Base-by-base conservation (phyloP, 2,329 filamentous ascomycete species). In the Alternaria atra region DNA sequence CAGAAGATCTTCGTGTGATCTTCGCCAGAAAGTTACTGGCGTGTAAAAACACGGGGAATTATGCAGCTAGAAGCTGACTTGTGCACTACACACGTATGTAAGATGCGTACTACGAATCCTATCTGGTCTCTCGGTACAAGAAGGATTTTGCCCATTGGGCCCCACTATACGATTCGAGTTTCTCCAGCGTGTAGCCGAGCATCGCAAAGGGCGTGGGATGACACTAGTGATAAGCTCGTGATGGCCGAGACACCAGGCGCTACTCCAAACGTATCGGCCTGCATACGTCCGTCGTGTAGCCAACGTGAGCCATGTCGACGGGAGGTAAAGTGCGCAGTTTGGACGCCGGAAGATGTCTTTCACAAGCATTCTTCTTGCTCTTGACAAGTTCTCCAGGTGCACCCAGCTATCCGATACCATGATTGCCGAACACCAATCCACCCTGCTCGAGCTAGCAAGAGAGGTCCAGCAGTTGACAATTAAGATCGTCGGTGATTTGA, bases 381-480 rank as follows among this genome's bases (percentile, higher is more conserved):
- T 34, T 35, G 27, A 29, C 9, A 29, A 30, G 8, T 30, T 23
- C 20, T 5, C 17, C 30, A 34, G 42, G 17, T 35, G 3, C n/a
- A 37, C 7, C 40, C 17, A 35, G n/a, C 42, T 15, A n/a, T 29
- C 15, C 3, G 4, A 13, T 37, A 59, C 12, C 5, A 64, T 64
- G 61, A 37, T 12, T 20, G 54, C 61, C 35, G 53, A 60, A 55
- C 32, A 59, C 6, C 43, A 54, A 15, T 61, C 64, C n/a, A 58
- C 52, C 13, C 63, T 67, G 17, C 52, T 67, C 10, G 39, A 51
- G 35, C 59, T 68, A 17, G 66, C 64, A n/a, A 53, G 55, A 20
- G 43, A 58, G 44, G 55, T 68, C 30, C 56, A 66, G 29, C 47
- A 59, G 13, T 44, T 66, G 29, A 63, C 61, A 8, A 58, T 44